A percentile compares a stretch with the other conserved stretches of the same genome.
phyloP scores from a whole-genome alignment of 1,284 basidiomycete genomes.

The Taiwanofungus camphoratus region DNA sequence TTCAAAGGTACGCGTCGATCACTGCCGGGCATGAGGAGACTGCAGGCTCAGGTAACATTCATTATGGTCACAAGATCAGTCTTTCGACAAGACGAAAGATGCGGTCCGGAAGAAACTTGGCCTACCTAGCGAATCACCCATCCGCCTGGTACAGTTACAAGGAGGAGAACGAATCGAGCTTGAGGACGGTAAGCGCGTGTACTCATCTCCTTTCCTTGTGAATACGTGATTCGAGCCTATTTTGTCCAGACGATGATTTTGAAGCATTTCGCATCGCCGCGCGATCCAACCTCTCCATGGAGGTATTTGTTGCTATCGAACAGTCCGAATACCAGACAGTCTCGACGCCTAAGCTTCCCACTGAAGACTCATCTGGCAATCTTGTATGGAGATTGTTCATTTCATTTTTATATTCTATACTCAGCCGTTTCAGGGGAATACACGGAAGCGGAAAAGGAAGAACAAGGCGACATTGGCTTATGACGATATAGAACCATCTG shows the following conservation, averaged over 20 bases:
- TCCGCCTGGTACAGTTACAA: slow-evolving; percentile 53
- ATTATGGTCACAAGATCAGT: slow-evolving; percentile 39
- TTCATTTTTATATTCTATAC: not conserved
- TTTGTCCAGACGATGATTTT: slow-evolving; percentile 62
- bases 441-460: not conserved
- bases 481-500: too few species aligned
- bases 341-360: too few species aligned
- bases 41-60: not conserved
- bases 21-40: too few species aligned
- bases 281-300: slow-evolving; percentile 29
- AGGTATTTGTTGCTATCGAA: slow-evolving; percentile 34
- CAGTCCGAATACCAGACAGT: slow-evolving; percentile 4
- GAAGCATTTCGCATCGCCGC: slow-evolving; percentile 56
- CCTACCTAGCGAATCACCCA: slow-evolving; percentile 32
- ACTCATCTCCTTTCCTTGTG: not conserved
- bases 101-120: slow-evolving; percentile 57
- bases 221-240: not conserved
- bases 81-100: slow-evolving; percentile 49
- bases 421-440: not conserved
- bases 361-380: not conserved
- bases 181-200: slow-evolving; percentile 55
- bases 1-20: slow-evolving; percentile 23
- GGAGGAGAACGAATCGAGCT: slow-evolving; percentile 53
- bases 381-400: too few species aligned
- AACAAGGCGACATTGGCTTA: slow-evolving; percentile 1